Conservation (phyloP, 2,329 filamentous ascomycete species). For the Lasiodiplodia hormozganensis region DNA sequence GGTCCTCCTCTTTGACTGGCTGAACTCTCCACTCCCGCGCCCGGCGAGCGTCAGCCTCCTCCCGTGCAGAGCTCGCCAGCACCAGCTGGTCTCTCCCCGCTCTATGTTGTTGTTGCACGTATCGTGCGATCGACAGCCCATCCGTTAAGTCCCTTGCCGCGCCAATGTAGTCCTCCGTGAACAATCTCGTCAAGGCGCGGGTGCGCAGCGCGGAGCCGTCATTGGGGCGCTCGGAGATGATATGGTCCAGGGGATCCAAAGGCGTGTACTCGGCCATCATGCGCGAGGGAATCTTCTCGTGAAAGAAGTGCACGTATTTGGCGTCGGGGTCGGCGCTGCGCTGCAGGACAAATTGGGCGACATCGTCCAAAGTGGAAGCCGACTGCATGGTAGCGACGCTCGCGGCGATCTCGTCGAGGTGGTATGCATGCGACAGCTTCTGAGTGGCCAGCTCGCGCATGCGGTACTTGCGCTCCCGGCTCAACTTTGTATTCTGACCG, state of each 20-base stretch:
- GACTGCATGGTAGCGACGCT: constrained; percentile 86
- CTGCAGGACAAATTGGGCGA: constrained; percentile 75
- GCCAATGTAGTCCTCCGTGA: constrained; percentile 75
- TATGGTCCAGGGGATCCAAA: constrained; percentile 69
- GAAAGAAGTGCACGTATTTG: constrained; percentile 90
- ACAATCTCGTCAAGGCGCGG: constrained; percentile 74
- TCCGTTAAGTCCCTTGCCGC: constrained; percentile 74
- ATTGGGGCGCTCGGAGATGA: constrained; percentile 68
- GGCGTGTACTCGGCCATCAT: constrained; percentile 76
- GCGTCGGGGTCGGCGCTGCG: constrained; percentile 74
- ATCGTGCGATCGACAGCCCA: constrained; percentile 64
- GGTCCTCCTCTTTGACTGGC: constrained; percentile 64
- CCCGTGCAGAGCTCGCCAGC: constrained; percentile 53
- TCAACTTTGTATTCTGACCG: constrained; percentile 67
- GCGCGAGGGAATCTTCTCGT: constrained; percentile 83
- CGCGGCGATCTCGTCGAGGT: constrained; percentile 81
- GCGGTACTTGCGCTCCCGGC: constrained; percentile 76
- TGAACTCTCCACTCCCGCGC: constrained; percentile 41
- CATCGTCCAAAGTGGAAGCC: constrained; percentile 76
- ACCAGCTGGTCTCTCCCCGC: constrained; percentile 60
- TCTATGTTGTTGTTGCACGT: constrained; percentile 61
- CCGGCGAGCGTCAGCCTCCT: constrained; percentile 41
- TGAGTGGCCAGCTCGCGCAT: constrained; percentile 83
- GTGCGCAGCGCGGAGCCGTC: constrained; percentile 75
- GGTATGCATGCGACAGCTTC: constrained; percentile 78